phyloP scores from a whole-genome alignment of 345 rosid genomes.

The Diplotaxis tenuifolia region DNA sequence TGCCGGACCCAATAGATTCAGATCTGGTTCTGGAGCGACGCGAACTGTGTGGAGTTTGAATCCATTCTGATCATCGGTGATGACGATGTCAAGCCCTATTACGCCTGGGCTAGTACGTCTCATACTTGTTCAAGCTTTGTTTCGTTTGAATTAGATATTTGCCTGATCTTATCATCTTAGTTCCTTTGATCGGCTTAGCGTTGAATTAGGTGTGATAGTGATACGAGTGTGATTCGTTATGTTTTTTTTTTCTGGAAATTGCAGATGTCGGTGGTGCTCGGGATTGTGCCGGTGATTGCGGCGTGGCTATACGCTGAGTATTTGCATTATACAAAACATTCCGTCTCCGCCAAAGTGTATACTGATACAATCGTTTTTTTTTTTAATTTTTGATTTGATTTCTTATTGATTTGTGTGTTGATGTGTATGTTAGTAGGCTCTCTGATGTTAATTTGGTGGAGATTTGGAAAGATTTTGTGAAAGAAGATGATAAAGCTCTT shows the following conservation, averaged over 20 bases:
- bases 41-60: no score
- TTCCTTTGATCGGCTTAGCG: no score
- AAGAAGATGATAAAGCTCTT: slow-evolving; percentile 75
- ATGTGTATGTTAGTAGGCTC: slow-evolving; percentile 52
- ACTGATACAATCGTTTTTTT: slow-evolving; percentile 24
- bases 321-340: slow-evolving; percentile 59
- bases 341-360: slow-evolving; percentile 59
- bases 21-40: no score
- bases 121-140: no score
- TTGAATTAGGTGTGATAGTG: background rate
- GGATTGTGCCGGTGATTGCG: slow-evolving; percentile 57
- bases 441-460: slow-evolving; percentile 81
- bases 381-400: background rate
- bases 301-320: slow-evolving; percentile 88
- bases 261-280: slow-evolving; percentile 78
- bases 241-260: slow-evolving; percentile 1
- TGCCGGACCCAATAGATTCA: no score
- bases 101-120: no score
- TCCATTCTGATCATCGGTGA: no score
- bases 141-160: no score
- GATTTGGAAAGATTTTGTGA: slow-evolving; percentile 47
- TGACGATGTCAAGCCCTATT: no score
- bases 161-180: no score
- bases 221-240: slow-evolving; percentile 10
- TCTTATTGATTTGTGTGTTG: background rate